These are phyloP conservation scores for Malus hybrid DNA, from an alignment of 331 rosid species.

Conservation along the genomic window DNA sequence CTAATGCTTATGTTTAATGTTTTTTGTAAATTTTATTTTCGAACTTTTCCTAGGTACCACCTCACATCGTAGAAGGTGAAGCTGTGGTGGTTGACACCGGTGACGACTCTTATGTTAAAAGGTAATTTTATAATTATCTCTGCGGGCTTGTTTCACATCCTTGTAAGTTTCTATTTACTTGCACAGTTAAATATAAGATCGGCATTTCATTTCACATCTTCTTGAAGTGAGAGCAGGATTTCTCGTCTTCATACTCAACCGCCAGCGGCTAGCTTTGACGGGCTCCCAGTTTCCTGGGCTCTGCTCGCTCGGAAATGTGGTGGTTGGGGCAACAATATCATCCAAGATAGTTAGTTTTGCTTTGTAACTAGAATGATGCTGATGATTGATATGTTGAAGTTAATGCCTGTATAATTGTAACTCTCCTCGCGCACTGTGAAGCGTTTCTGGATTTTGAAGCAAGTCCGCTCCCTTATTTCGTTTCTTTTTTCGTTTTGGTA, in stretches of 20 bases:
- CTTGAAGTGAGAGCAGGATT: no score
- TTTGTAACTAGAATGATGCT: neutral
- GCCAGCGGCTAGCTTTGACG: no score
- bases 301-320: no score
- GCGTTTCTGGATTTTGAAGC: neutral
- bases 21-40: neutral
- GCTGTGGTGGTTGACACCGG: conserved; percentile 66
- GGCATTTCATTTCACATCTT: neutral
- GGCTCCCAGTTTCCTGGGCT: no score
- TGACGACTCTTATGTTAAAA: conserved; percentile 67
- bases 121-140: conserved; percentile 33
- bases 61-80: conserved; percentile 69
- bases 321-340: no score
- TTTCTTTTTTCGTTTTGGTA: neutral
- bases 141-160: neutral
- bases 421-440: neutral
- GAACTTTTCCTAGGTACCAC: conserved; percentile 50
- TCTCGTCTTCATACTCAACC: no score
- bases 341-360: no score
- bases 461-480: neutral
- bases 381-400: neutral
- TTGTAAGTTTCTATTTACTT: neutral
- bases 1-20: neutral
- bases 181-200: neutral
- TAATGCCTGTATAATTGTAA: neutral